Percentiles rank a stretch among this genome's conserved stretches.
phyloP scores from a whole-genome alignment of 73 alveolate species.

The Tetrahymena malaccensis region DNA sequence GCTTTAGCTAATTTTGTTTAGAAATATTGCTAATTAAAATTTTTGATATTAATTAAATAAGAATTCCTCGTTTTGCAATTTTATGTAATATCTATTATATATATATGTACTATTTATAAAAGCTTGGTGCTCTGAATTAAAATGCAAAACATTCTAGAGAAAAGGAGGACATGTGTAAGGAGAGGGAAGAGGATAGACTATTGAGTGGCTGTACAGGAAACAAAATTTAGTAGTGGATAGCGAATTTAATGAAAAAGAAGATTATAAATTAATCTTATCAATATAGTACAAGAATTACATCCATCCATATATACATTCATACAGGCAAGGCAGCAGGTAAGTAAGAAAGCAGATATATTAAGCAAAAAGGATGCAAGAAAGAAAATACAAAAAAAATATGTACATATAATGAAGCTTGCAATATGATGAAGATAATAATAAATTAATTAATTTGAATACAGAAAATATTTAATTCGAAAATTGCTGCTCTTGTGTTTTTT shows the following conservation, averaged over 20 bases:
- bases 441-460: not conserved
- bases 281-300: not conserved
- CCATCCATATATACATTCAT: too few species aligned
- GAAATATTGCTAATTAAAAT: not conserved
- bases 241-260: not conserved
- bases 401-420: not conserved
- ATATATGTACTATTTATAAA: not conserved
- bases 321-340: not conserved
- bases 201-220: not conserved
- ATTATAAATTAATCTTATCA: not conserved
- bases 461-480: not conserved
- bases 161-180: not conserved
- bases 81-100: not conserved
- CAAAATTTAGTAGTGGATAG: not conserved
- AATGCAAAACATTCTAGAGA: not conserved
- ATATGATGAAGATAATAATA: not conserved
- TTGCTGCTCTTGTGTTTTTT: not conserved
- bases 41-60: not conserved
- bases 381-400: not conserved
- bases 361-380: not conserved
- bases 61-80: not conserved
- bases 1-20: not conserved
- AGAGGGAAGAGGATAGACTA: not conserved
- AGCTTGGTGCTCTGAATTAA: not conserved
- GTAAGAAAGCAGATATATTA: too few species aligned